Evolutionary conservation across 129 eudicot species (phyloP).

Genomic region (Chrysanthemum seticuspe): DNA sequence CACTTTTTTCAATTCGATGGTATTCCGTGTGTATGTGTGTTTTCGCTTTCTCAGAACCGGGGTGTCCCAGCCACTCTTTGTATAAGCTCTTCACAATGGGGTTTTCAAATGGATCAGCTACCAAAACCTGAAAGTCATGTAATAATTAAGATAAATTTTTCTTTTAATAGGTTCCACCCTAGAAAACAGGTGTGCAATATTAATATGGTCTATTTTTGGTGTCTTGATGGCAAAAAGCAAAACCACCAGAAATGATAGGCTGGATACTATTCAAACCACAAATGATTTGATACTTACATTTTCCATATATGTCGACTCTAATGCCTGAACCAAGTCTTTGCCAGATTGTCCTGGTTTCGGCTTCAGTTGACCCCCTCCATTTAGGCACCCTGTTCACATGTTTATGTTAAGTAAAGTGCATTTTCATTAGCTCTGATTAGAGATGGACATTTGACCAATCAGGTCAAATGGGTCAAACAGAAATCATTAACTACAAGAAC

Average conservation of each 20-base stretch:
- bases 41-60: conserved; percentile 89
- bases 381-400: conserved; percentile 67
- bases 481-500: no score
- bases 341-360: conserved; percentile 83
- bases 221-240: not conserved
- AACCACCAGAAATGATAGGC: not conserved
- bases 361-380: conserved; percentile 97
- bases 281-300: conserved; percentile 45
- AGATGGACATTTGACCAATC: no score
- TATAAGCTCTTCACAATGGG: conserved; percentile 57
- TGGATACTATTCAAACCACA: not conserved
- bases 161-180: not conserved
- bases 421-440: not conserved
- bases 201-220: not conserved
- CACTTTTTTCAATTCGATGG: conserved; percentile 74
- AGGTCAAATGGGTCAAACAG: no score
- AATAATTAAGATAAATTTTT: not conserved
- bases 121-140: conserved; percentile 47
- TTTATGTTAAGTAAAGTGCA: not conserved
- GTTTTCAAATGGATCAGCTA: conserved; percentile 68
- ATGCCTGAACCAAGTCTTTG: conserved; percentile 72
- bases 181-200: not conserved
- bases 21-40: conserved; percentile 66
- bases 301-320: conserved; percentile 68
- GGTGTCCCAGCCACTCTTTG: conserved; percentile 72